Conservation (phyloP, 805 yeast species). For the Dipodascus geniculatus region DNA sequence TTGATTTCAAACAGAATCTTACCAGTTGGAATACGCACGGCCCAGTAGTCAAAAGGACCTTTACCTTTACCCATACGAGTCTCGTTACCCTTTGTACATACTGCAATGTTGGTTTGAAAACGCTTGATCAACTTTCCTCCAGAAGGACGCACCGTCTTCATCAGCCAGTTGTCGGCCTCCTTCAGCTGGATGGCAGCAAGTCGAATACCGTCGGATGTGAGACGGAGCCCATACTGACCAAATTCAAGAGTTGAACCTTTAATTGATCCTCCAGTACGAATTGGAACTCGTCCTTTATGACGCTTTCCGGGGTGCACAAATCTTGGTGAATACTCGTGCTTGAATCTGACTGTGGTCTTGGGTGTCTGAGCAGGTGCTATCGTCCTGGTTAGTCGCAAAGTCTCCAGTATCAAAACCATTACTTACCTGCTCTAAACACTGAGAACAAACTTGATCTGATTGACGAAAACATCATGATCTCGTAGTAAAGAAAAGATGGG, state of each 20-base stretch:
- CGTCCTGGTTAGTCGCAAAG: neutral
- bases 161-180: conserved; percentile 80
- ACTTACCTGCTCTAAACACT: neutral
- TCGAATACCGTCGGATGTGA: conserved; percentile 79
- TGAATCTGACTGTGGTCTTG: conserved; percentile 4
- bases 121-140: conserved; percentile 71
- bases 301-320: conserved; percentile 58
- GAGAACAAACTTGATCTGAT: neutral
- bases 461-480: neutral
- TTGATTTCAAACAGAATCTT: conserved; percentile 78
- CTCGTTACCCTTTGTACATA: conserved; percentile 93
- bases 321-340: conserved; percentile 42
- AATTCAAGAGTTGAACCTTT: conserved; percentile 76
- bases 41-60: conserved; percentile 97
- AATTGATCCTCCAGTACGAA: conserved; percentile 85
- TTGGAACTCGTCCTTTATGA: conserved; percentile 89
- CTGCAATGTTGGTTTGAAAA: conserved; percentile 74
- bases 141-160: conserved; percentile 71
- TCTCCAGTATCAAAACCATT: neutral
- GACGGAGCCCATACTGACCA: conserved; percentile 78
- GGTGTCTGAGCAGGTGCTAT: neutral
- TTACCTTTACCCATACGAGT: conserved; percentile 99
- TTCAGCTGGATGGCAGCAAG: conserved; percentile 77
- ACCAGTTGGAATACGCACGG: conserved; percentile 91
- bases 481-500: neutral